Evolutionary conservation across 139 green algal genomes (phyloP).

Genomic region (Volvox reticuliferus): DNA sequence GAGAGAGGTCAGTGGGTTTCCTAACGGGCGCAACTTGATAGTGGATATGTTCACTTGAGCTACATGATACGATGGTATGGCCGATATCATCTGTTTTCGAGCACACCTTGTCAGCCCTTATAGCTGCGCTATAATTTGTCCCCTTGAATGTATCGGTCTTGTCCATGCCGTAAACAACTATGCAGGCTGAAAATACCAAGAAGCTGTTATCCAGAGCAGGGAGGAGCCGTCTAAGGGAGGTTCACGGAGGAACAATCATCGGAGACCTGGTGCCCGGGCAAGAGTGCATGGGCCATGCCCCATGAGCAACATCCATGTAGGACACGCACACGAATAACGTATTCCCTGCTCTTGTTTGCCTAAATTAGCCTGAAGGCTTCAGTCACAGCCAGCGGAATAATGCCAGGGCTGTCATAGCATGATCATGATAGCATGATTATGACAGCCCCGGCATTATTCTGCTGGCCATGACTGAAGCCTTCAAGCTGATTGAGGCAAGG

Average conservation of each 20-base stretch:
- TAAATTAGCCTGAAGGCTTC: slow-evolving; percentile 81
- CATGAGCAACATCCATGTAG: slow-evolving; percentile 92
- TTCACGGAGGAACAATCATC: slow-evolving; percentile 53
- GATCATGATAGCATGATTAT: too few relatives aligned
- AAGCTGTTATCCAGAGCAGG: slow-evolving; percentile 66
- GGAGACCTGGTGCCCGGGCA: slow-evolving; percentile 73
- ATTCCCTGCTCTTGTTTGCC: slow-evolving; percentile 81
- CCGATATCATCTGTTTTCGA: too few relatives aligned
- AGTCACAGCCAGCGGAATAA: slow-evolving; percentile 87
- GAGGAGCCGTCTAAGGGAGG: slow-evolving; percentile 31
- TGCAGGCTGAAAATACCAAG: slow-evolving; percentile 66
- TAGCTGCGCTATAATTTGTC: too few relatives aligned
- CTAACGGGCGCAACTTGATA: too few relatives aligned
- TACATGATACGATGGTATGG: too few relatives aligned
- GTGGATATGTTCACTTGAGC: too few relatives aligned
- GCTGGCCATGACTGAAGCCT: slow-evolving; percentile 85
- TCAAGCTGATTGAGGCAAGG: slow-evolving; percentile 81
- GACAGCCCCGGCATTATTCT: slow-evolving; percentile 85
- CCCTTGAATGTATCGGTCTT: neutral
- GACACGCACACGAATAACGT: slow-evolving; percentile 95
- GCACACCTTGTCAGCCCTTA: too few relatives aligned
- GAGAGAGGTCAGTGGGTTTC: neutral
- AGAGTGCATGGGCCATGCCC: slow-evolving; percentile 57
- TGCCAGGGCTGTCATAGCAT: slow-evolving; percentile 77
- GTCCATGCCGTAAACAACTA: neutral